Evolutionary conservation across 331 rosid genomes (phyloP).

Genomic region (Acacia concinna): DNA sequence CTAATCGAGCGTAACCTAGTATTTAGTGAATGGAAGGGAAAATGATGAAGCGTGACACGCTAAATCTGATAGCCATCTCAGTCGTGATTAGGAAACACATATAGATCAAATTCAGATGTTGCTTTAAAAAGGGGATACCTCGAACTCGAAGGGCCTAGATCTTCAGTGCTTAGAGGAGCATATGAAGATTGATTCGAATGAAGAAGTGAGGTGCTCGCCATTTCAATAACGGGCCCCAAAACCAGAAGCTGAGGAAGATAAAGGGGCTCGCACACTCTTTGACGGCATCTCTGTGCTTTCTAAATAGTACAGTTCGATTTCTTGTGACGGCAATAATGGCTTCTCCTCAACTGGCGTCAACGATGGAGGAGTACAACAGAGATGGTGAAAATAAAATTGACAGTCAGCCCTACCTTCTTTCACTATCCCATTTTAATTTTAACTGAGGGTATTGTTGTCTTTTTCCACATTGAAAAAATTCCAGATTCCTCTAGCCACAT

Average conservation of each 20-base stretch:
- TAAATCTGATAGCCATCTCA: neutral
- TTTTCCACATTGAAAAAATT: no score
- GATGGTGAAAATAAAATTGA: no score
- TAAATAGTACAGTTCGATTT: conserved; percentile 56
- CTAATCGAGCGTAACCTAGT: neutral
- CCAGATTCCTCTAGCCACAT: no score
- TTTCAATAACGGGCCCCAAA: conserved; percentile 69
- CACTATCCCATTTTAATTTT: no score
- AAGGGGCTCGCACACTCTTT: conserved; percentile 73
- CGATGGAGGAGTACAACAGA: no score
- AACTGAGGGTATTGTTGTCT: no score
- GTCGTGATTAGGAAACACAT: neutral
- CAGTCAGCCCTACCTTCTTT: no score
- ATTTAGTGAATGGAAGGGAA: neutral
- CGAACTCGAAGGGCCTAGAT: conserved; percentile 56
- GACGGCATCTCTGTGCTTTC: conserved; percentile 65
- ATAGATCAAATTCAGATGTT: neutral
- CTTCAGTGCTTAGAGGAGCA: conserved; percentile 71
- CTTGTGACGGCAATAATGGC: no score
- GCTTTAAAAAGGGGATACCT: conserved; percentile 26
- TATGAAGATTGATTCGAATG: conserved; percentile 59
- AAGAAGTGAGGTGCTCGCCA: conserved; percentile 63
- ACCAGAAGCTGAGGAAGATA: conserved; percentile 54
- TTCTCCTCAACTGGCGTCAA: no score
- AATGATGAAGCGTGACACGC: neutral